Base-by-base conservation (phyloP, 768 basidiomycete genomes). In the Amanita rubescens region DNA sequence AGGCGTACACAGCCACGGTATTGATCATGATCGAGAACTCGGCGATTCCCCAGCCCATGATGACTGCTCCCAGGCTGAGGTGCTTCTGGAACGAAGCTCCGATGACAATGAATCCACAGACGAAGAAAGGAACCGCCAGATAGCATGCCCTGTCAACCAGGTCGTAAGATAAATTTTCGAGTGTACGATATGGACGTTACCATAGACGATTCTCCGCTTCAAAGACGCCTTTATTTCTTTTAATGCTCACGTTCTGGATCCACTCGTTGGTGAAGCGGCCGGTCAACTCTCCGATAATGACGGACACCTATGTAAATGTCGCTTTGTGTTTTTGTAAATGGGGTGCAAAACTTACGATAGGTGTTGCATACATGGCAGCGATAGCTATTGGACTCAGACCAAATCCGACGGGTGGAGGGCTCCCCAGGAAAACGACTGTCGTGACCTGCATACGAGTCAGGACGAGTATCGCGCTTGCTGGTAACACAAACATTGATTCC, bases 191-290 rank as follows among this genome's bases (percentile, higher is more conserved):
- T n/a, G n/a, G n/a, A n/a, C 11, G 4, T 10, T 58, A 80, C 82
- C 82, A 84, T 7, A 85, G 69, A 39, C 82, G 80, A 55, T 70
- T 74, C 60, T 84, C 81, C 0, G 81, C 78, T 57, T 80, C 77
- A 60, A 81, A 81, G 7, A 84, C 77, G 51, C 81, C 81, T 4
- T 72, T 71, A 56, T 82, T 81, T 20, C 74, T 63, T 35, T 67
- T 66, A 58, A 80, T 73, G 41, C 68, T 69, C 17, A 62, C 51
- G 49, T 75, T 71, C 69, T 75, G 75, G 54, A 81, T 74, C 61
- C 64, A 76, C 49, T 82, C 80, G 58, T 82, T 81, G 49, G 71
- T 49, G 59, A 75, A 82, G 11, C 76, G 74, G 30, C 81, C 81
- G 2, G 70, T 54, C 8, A 81, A 44, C 60, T 82, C 79, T 34